Evolutionary conservation across 768 basidiomycete species (phyloP), one percentile per base, ranked within the genome.

Genomic region (Cyathus striatus): DNA sequence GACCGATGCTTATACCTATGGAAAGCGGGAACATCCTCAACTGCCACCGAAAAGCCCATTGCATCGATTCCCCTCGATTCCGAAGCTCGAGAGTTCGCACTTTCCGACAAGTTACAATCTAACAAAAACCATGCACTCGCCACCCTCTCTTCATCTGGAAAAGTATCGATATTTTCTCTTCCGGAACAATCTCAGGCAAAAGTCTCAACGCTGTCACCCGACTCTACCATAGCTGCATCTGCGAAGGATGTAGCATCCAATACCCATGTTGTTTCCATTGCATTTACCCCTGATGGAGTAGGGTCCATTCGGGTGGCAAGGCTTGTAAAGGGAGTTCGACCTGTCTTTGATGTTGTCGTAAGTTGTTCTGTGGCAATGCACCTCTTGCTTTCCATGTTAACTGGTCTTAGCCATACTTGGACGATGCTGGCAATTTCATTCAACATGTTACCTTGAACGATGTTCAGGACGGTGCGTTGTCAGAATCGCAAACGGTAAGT

Each of bases 41-140:
- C 64, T 13, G 50, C 56, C 12, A 69, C 75, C 51, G 78, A 80
- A 23, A 76, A 66, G 49, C 65, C 81, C n/a, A 54, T 73, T 16
- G 81, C 81, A 13, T 78, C 78, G 4, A 69, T 81, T 4, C 73
- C 81, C 12, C 64, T 86, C 13, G 84, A 86, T 56, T 77, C 82
- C 2, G 77, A 79, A 45, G 78, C 76, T n/a, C 69, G 75, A 17
- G 56, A 60, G 16, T 66, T 79, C 45, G 62, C 63, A 10, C 42
- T 70, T 42, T 60, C 67, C 40, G 43, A 52, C 36, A 65, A 60
- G 35, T 55, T 56, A 27, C 44, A 65, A 48, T 50, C 61, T 38
- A 48, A 56, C 16, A 48, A 52, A 34, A 61, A 62, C 38, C 65
- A 68, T 47, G 65, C 62, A 25, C 66, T 83, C 23, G 69, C 81